Evolutionary conservation across 2,329 filamentous ascomycete species (phyloP).

Genomic region (Clarireedia monteithiana): DNA sequence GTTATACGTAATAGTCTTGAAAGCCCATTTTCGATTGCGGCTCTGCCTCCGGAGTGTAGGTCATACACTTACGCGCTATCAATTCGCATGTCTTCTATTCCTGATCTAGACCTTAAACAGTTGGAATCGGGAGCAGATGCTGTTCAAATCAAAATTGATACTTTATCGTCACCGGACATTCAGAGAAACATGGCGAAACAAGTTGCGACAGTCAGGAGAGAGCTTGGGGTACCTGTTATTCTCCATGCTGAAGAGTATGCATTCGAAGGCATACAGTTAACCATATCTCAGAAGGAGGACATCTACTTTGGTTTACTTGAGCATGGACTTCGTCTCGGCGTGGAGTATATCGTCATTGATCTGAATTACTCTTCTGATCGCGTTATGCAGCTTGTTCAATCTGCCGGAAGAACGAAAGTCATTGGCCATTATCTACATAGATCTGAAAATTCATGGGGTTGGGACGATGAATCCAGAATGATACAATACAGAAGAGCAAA

Average conservation of each 20-base stretch:
- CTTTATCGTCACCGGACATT: slow-evolving; percentile 41
- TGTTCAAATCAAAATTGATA: slow-evolving; percentile 52
- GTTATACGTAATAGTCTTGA: slow-evolving; percentile 45
- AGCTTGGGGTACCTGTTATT: slow-evolving; percentile 48
- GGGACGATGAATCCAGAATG: slow-evolving; percentile 42
- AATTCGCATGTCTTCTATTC: slow-evolving; percentile 49
- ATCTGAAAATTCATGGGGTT: slow-evolving; percentile 31
- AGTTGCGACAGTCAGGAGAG: slow-evolving; percentile 49
- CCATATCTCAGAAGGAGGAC: slow-evolving; percentile 21
- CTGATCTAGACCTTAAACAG: slow-evolving; percentile 43
- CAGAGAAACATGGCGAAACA: slow-evolving; percentile 44
- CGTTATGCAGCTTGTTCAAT: slow-evolving; percentile 37
- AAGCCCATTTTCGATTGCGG: slow-evolving; percentile 52
- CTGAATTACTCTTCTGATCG: slow-evolving; percentile 42
- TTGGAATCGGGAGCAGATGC: slow-evolving; percentile 52
- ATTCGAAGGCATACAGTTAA: slow-evolving; percentile 20
- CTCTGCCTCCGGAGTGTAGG: slow-evolving; percentile 50
- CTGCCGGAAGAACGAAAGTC: slow-evolving; percentile 44
- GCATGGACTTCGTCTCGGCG: slow-evolving; percentile 56
- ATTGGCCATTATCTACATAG: slow-evolving; percentile 41
- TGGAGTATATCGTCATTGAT: slow-evolving; percentile 59
- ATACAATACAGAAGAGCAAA: slow-evolving; percentile 43
- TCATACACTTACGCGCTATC: slow-evolving; percentile 61
- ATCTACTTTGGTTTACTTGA: slow-evolving; percentile 51
- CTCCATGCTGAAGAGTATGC: slow-evolving; percentile 46